A percentile compares a stretch with the other conserved stretches of the same genome.
Evolutionary conservation across 1,139 yeast species (phyloP).

Genomic region (Candida sp.): DNA sequence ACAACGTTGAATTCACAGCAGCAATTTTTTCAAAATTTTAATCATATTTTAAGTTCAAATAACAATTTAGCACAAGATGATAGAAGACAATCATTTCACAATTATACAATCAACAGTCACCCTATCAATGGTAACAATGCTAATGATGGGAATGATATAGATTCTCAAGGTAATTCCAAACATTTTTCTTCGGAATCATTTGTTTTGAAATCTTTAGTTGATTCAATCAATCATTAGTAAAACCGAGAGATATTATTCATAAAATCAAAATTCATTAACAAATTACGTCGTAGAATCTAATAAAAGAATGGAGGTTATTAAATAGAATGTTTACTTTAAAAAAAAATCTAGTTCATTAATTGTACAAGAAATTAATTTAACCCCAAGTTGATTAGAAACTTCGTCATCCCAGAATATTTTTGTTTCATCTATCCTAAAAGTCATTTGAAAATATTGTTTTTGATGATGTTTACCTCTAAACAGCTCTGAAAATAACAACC

Average conservation of each 20-base stretch:
- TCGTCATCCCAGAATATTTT: no score
- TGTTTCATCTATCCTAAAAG: no score
- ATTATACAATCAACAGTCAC: not conserved
- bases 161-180: constrained; percentile 3
- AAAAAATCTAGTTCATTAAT: not conserved
- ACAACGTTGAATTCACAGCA: not conserved
- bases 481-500: no score
- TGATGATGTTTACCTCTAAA: no score
- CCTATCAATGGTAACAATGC: not conserved
- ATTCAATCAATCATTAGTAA: constrained; percentile 34
- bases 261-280: not conserved
- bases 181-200: constrained; percentile 26
- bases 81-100: not conserved
- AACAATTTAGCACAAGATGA: not conserved
- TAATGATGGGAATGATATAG: constrained; percentile 7
- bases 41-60: constrained; percentile 2
- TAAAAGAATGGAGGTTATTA: not conserved
- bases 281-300: not conserved
- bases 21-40: constrained; percentile 5
- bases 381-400: no score
- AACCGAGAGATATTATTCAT: not conserved
- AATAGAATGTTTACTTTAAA: not conserved
- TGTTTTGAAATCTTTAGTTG: constrained; percentile 42
- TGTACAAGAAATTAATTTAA: no score
- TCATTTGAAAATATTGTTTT: no score